Evolutionary conservation across 1,139 yeast genomes (phyloP).

Genomic region (Protomyces inundatus): DNA sequence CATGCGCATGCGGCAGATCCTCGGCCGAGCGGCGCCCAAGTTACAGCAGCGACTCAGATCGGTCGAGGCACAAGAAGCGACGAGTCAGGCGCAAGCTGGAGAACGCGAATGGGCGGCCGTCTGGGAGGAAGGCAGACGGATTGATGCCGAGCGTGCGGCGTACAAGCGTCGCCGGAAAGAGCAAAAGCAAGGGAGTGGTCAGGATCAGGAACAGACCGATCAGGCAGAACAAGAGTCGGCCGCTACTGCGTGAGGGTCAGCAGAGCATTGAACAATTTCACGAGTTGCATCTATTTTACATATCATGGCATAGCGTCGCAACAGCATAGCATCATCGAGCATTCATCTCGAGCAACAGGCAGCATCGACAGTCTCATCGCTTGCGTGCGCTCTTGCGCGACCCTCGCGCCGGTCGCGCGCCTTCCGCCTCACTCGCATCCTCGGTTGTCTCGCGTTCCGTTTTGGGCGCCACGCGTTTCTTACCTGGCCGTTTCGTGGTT

Average conservation of each 20-base stretch:
- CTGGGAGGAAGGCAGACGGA: conserved; percentile 18
- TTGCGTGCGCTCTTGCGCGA: neutral
- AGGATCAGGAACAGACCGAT: neutral
- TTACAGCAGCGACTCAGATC: neutral
- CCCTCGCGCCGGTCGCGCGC: neutral
- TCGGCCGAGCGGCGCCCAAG: neutral
- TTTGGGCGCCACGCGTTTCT: neutral
- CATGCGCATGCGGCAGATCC: conserved; percentile 12
- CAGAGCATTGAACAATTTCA: neutral
- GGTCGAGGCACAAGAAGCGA: neutral
- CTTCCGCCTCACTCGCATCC: neutral
- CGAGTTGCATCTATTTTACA: no score
- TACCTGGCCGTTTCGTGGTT: neutral
- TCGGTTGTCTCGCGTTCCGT: neutral
- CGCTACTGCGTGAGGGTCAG: neutral
- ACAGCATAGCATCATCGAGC: neutral
- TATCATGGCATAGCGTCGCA: neutral
- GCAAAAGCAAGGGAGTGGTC: neutral
- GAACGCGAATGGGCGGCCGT: conserved; percentile 6
- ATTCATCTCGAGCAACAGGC: neutral
- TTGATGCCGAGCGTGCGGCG: conserved; percentile 21
- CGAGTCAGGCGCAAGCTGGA: neutral
- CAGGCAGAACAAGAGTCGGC: neutral
- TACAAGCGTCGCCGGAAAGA: conserved; percentile 8
- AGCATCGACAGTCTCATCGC: neutral